Evolutionary conservation across 768 basidiomycete species (phyloP), one percentile per base, ranked within the genome.

Genomic region (Cubamyces sp.): DNA sequence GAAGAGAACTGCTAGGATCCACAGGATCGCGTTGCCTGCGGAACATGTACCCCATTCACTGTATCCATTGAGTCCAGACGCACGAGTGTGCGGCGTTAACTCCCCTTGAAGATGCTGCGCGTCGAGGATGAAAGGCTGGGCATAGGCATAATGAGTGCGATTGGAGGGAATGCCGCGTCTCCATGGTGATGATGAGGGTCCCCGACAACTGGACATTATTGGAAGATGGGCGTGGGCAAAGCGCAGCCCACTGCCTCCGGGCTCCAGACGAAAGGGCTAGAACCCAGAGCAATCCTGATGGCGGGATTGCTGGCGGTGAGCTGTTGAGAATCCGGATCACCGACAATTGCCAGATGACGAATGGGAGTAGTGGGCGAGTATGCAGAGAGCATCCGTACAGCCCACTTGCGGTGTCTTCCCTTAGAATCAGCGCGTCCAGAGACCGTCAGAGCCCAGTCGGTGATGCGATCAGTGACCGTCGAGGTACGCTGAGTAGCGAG

Each of bases 241-340:
- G 28, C 28, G 48, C 53, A 41, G 46, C 30, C 16, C 46, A 58
- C 51, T 54, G 62, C 51, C 47, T 58, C 62, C 62, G 34, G 9
- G 34, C 34, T 34, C 34, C 5, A 34, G 34, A 34, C 34, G 57
- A 39, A 43, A 23, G 25, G 51, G 25, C 62, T 40, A 52, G 43
- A 61, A 55, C 41, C 41, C 11, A 11, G 40, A 14, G n/a, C 30
- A 39, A 37, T 43, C 26, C 48, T 49, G 48, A 37, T 54, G 54
- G 25, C 56, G 60, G 57, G 55, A 42, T 42, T 34, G 15, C 18
- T 59, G 64, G 49, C 55, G 25, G 59, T 43, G 54, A 30, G 48
- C 30, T 30, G 41, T 26, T 26, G 40, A 39, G 47, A 23, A 42
- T 16, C 21, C 30, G 30, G 50, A 56, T 55, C 61, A 45, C 30